These are phyloP conservation scores for Lachnellula hyalina DNA, from an alignment of 2,329 filamentous ascomycete species.

Conservation along the genomic window DNA sequence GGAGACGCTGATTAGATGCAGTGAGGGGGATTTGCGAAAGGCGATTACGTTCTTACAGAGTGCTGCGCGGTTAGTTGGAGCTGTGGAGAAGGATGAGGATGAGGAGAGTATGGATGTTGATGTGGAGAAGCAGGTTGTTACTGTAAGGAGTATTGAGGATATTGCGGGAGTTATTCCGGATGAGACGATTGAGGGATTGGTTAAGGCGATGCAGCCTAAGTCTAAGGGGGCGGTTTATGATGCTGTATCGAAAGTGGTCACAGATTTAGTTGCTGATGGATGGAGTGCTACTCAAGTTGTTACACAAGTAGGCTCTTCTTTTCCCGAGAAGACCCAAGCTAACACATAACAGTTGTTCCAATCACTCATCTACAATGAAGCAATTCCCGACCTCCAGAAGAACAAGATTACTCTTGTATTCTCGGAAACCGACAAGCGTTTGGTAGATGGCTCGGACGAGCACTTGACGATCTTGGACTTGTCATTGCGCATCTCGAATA, in stretches of 20 bases:
- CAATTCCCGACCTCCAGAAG: constrained; percentile 78
- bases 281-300: constrained; percentile 94
- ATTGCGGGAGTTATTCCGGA: constrained; percentile 93
- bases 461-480: constrained; percentile 87
- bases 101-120: constrained; percentile 41
- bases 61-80: constrained; percentile 81
- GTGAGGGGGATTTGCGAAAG: constrained; percentile 90
- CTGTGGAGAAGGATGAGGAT: constrained; percentile 37
- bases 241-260: constrained; percentile 71
- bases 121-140: constrained; percentile 65
- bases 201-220: constrained; percentile 70
- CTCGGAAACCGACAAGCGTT: constrained; percentile 87
- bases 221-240: constrained; percentile 62
- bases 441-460: constrained; percentile 93
- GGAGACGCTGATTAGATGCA: constrained; percentile 78
- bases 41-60: constrained; percentile 96
- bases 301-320: constrained; percentile 54
- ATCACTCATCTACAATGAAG: constrained; percentile 75
- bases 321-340: neutral
- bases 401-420: constrained; percentile 85
- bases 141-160: constrained; percentile 78
- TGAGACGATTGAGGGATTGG: constrained; percentile 62
- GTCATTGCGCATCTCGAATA: constrained; percentile 71
- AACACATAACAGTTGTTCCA: constrained; percentile 63
- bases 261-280: constrained; percentile 89